phyloP scores from a whole-genome alignment of 176 grass and related monocot species.

The Areca catechu region DNA sequence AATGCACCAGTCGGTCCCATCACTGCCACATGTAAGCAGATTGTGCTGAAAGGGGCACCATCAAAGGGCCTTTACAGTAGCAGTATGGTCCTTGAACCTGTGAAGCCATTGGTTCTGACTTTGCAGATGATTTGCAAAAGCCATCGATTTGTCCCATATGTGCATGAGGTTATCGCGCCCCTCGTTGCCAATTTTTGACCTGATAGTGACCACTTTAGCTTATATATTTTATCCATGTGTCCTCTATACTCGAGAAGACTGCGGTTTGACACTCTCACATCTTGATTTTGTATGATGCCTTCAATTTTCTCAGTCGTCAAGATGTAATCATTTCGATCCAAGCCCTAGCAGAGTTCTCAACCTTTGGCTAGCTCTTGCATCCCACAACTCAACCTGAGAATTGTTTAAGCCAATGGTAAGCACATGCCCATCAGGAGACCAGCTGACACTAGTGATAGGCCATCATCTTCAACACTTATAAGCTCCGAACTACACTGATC shows the following conservation, averaged over 20 bases:
- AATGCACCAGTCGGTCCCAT: neutral
- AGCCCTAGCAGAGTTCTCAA: neutral
- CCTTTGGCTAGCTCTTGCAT: neutral
- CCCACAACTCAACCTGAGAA: slow-evolving; percentile 1
- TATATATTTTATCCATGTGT: neutral
- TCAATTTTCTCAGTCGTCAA: neutral
- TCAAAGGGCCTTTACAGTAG: neutral
- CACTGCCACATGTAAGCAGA: neutral
- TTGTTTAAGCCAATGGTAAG: slow-evolving; percentile 1
- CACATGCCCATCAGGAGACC: neutral
- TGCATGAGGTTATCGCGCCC: too few relatives aligned
- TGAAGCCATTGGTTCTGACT: slow-evolving; percentile 7
- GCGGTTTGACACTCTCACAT: neutral
- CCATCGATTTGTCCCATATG: neutral
- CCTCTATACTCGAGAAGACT: neutral
- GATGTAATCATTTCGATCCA: neutral
- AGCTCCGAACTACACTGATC: neutral
- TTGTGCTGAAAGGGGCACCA: slow-evolving; percentile 8
- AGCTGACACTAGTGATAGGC: too few relatives aligned
- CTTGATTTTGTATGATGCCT: neutral
- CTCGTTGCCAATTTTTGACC: slow-evolving; percentile 1
- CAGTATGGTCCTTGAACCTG: neutral
- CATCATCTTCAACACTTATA: neutral
- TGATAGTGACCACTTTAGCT: neutral
- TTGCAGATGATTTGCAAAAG: neutral